A percentile compares a stretch with the other conserved stretches of the same genome.
phyloP scores from a whole-genome alignment of 2,329 filamentous ascomycete genomes.

The Sporothrix protearum region DNA sequence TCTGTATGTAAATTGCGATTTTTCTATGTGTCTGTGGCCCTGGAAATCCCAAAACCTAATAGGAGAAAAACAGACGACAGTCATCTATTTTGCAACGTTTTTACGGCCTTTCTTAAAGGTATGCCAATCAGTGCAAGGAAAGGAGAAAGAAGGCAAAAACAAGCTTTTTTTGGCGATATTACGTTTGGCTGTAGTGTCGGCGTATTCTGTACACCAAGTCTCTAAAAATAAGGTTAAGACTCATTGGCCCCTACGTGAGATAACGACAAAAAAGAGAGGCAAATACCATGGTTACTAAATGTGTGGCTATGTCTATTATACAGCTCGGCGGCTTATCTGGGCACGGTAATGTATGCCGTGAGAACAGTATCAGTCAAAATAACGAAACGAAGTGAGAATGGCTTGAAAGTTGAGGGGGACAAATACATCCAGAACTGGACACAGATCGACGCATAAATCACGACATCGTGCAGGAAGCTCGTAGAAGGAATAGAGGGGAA shows the following conservation, averaged over 20 bases:
- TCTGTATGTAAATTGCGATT: neutral
- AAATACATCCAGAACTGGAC: neutral
- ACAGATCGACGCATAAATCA: neutral
- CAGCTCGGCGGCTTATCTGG: neutral
- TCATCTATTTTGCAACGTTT: neutral
- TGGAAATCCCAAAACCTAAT: neutral
- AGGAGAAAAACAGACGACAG: neutral
- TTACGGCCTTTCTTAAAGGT: neutral
- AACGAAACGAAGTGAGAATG: neutral
- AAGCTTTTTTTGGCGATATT: conserved; percentile 12
- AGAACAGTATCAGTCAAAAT: neutral
- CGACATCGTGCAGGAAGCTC: neutral
- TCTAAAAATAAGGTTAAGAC: neutral
- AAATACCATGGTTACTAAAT: neutral
- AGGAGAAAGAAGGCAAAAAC: conserved; percentile 1
- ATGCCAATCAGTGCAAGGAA: too few species aligned
- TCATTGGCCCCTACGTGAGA: neutral
- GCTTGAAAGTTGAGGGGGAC: too few species aligned
- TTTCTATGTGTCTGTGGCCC: neutral
- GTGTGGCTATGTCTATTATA: neutral
- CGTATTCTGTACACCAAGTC: neutral
- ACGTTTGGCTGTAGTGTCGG: neutral
- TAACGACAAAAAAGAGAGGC: neutral
- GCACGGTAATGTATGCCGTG: neutral
- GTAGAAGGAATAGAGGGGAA: neutral